phyloP scores from a whole-genome alignment of 2,329 filamentous ascomycete species.

The Cercospora beticola region DNA sequence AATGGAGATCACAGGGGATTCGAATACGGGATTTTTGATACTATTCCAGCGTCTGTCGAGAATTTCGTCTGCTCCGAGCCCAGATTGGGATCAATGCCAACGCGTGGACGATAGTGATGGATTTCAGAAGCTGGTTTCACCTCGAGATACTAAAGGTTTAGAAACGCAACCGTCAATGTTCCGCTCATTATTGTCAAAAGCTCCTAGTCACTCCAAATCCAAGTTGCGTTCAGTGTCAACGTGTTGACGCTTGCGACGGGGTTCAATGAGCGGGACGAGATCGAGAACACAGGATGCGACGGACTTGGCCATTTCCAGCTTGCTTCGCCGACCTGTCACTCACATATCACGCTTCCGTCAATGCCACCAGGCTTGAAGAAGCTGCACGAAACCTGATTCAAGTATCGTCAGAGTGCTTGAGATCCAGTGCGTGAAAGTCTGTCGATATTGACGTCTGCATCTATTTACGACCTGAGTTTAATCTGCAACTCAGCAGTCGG shows the following conservation, averaged over 20 bases:
- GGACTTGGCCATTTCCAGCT: not conserved
- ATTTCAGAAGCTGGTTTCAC: no score
- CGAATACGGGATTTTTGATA: not conserved
- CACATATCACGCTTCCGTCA: no score
- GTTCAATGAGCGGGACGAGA: not conserved
- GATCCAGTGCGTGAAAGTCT: not conserved
- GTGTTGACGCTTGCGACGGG: not conserved
- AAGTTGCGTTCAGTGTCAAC: not conserved
- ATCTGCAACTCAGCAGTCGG: conserved; percentile 19
- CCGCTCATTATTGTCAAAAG: not conserved
- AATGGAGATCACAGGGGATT: not conserved
- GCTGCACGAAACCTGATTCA: not conserved
- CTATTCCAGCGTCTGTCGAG: not conserved
- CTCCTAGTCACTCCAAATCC: not conserved
- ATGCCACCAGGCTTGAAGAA: not conserved
- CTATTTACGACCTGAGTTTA: not conserved
- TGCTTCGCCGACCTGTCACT: no score
- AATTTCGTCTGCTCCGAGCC: not conserved
- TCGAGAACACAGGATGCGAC: not conserved
- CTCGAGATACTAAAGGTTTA: no score
- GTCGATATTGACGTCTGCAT: not conserved
- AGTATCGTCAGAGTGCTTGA: not conserved
- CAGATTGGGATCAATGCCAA: not conserved
- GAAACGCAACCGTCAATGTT: no score
- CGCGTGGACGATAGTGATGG: no score